A percentile compares a stretch with the other conserved stretches of the same genome.
Conservation (phyloP, 495 filamentous ascomycete species). For the Choiromyces venosus region DNA sequence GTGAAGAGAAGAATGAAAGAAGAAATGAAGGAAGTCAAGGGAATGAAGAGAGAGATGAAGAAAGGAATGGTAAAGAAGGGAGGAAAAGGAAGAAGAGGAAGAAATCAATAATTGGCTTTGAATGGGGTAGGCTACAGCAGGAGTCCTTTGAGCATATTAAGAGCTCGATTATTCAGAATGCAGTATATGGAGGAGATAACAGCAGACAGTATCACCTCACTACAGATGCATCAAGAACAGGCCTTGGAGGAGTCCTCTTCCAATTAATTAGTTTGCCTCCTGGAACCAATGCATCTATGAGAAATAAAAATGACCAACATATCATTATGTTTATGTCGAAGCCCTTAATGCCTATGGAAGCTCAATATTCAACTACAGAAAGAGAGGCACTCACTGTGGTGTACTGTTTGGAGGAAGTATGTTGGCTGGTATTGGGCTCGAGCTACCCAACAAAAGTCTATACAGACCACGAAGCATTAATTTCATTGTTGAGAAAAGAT, state of each 20-base stretch:
- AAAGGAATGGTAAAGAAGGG: too few relatives aligned
- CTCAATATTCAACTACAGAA: slow-evolving; percentile 3
- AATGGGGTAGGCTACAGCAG: neutral
- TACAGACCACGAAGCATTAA: too few relatives aligned
- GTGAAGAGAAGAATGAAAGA: too few relatives aligned
- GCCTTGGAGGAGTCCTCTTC: slow-evolving; percentile 14
- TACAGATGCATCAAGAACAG: neutral
- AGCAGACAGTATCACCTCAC: slow-evolving; percentile 7
- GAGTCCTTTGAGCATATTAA: slow-evolving; percentile 13
- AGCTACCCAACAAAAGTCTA: too few relatives aligned
- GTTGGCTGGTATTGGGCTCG: slow-evolving; percentile 8
- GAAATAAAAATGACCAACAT: neutral
- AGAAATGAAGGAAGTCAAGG: too few relatives aligned
- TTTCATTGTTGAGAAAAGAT: too few relatives aligned
- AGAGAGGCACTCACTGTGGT: slow-evolving; percentile 7
- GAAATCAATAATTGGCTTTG: too few relatives aligned
- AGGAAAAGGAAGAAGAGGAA: too few relatives aligned
- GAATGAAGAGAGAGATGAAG: too few relatives aligned
- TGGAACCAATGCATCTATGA: too few relatives aligned
- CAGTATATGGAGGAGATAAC: neutral
- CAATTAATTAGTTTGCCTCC: neutral
- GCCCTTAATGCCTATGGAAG: neutral
- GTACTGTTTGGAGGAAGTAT: neutral
- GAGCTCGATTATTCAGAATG: neutral
- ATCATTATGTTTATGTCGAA: slow-evolving; percentile 13